phyloP scores from a whole-genome alignment of 805 yeast genomes.

The Wickerhamiella australiensis region DNA sequence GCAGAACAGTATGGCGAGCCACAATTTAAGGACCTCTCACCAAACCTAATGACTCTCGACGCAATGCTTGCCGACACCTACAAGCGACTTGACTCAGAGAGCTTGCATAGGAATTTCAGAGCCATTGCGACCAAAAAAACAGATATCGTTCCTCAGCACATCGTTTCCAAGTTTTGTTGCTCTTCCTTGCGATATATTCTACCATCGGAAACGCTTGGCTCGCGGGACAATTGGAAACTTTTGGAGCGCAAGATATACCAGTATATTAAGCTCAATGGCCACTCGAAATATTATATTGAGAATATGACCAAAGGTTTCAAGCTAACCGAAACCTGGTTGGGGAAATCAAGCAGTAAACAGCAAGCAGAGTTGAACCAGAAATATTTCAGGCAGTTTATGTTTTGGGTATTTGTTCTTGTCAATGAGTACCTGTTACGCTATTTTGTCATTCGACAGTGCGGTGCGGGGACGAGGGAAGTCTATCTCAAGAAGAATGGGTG shows the following conservation, averaged over 20 bases:
- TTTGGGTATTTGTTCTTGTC: conserved; percentile 2
- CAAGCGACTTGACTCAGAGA: background rate
- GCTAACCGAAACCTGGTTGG: conserved; percentile 1
- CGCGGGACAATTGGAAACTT: conserved; percentile 1
- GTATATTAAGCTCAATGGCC: background rate
- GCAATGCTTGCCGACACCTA: background rate
- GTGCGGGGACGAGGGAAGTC: background rate
- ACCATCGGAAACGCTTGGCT: background rate
- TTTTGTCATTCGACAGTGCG: background rate
- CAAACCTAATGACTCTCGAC: background rate
- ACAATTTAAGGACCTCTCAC: background rate
- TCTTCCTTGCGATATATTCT: background rate
- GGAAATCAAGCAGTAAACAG: background rate
- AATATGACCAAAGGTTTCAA: background rate
- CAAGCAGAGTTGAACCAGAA: background rate
- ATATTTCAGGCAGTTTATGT: conserved; percentile 1
- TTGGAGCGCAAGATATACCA: background rate
- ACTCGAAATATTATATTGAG: background rate
- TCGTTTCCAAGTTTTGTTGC: background rate
- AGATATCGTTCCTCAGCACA: background rate
- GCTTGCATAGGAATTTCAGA: background rate
- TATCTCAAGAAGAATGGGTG: background rate
- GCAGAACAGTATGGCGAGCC: background rate
- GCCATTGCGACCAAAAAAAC: background rate
- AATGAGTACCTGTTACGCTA: background rate